Percentiles rank a stretch among this genome's conserved stretches.
These are phyloP conservation scores for Saturnispora galanensis DNA, from an alignment of 805 yeast species.

Conservation along the genomic window DNA sequence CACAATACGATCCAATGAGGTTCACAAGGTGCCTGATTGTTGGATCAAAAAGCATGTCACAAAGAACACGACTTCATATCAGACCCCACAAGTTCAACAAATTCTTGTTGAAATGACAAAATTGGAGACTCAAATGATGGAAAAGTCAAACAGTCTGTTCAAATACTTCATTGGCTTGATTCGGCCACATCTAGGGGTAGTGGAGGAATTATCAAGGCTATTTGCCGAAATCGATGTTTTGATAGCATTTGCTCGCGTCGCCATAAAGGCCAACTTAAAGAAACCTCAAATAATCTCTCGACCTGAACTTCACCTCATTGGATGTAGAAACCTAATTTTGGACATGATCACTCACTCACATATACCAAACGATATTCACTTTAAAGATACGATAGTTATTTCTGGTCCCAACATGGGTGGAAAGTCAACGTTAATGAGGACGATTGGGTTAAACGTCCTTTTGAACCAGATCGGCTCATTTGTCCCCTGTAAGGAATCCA, in stretches of 20 bases:
- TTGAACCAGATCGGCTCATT: constrained; percentile 74
- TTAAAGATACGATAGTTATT: constrained; percentile 40
- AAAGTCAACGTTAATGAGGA: constrained; percentile 67
- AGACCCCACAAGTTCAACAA: constrained; percentile 48
- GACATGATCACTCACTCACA: constrained; percentile 21
- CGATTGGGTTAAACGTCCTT: constrained; percentile 57
- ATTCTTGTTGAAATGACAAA: constrained; percentile 49
- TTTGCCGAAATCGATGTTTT: constrained; percentile 58
- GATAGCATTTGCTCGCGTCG: constrained; percentile 53
- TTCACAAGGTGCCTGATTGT: constrained; percentile 50
- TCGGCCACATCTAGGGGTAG: constrained; percentile 26
- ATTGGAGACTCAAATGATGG: constrained; percentile 44
- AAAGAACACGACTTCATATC: constrained; percentile 56
- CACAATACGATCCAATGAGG: constrained; percentile 57
- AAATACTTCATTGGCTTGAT: constrained; percentile 31
- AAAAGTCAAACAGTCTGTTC: constrained; percentile 40
- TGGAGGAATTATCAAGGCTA: constrained; percentile 35
- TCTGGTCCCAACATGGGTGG: constrained; percentile 93
- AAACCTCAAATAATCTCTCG: constrained; percentile 42
- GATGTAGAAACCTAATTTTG: constrained; percentile 38
- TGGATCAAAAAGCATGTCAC: constrained; percentile 76
- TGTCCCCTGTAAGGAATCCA: constrained; percentile 55
- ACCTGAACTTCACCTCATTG: constrained; percentile 39
- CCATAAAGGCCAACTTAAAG: constrained; percentile 36
- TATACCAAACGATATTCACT: constrained; percentile 56